A percentile compares a stretch with the other conserved stretches of the same genome.
Evolutionary conservation across 495 filamentous ascomycete genomes (phyloP).

Genomic region (Cudoniella acicularis): DNA sequence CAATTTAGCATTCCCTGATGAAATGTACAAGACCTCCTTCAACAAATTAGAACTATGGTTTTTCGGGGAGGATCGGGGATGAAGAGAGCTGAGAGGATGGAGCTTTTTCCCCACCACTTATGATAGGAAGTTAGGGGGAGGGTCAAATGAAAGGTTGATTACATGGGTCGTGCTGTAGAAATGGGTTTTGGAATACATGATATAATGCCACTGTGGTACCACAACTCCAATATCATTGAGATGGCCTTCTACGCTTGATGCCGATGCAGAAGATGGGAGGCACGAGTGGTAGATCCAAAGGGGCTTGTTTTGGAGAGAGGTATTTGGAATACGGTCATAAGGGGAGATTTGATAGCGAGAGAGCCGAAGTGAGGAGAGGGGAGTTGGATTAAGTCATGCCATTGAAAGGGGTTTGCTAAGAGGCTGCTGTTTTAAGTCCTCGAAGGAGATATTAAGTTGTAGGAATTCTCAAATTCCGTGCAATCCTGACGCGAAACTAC

Average conservation of each 20-base stretch:
- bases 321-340: conserved; percentile 58
- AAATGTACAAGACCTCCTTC: conserved; percentile 63
- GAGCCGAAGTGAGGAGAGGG: conserved; percentile 46
- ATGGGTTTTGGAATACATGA: conserved; percentile 61
- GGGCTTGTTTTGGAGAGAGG: conserved; percentile 58
- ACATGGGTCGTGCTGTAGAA: conserved; percentile 65
- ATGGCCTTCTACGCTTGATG: conserved; percentile 49
- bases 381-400: conserved; percentile 31
- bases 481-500: too few relatives aligned
- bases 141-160: too few relatives aligned
- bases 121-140: too few relatives aligned
- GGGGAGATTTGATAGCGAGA: conserved; percentile 56
- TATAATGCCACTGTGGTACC: conserved; percentile 61
- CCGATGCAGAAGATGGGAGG: conserved; percentile 40
- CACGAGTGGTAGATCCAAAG: conserved; percentile 58
- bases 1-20: conserved; percentile 52
- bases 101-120: too few relatives aligned
- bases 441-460: not conserved
- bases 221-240: conserved; percentile 50
- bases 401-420: not conserved
- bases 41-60: too few relatives aligned
- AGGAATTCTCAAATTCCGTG: too few relatives aligned
- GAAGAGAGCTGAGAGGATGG: too few relatives aligned
- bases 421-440: not conserved
- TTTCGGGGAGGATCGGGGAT: too few relatives aligned